phyloP scores from a whole-genome alignment of 305 asterid genomes.

The Fraxinus latifolia region DNA sequence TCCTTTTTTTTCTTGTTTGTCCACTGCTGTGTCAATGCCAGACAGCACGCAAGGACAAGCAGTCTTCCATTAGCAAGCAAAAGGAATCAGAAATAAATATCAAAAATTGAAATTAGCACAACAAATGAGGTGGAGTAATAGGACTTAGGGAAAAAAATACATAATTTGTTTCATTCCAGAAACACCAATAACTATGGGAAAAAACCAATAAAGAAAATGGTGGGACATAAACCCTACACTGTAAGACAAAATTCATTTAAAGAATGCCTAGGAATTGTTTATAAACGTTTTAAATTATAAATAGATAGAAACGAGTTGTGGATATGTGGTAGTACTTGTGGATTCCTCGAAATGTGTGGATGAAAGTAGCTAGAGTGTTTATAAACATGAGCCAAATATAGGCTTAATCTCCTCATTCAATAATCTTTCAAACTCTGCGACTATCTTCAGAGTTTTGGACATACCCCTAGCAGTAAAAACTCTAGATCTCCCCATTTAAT shows the following conservation, averaged over 20 bases:
- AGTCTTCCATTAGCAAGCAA: background rate
- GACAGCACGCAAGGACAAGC: background rate
- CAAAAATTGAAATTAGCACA: background rate
- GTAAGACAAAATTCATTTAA: background rate
- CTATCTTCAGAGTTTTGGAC: conserved; percentile 3
- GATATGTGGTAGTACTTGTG: background rate
- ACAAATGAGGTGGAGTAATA: background rate
- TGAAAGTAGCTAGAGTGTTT: background rate
- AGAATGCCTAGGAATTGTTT: background rate
- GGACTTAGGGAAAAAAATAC: background rate
- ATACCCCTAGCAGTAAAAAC: conserved; percentile 14
- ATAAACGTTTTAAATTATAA: background rate
- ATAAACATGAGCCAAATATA: background rate
- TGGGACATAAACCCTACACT: conserved; percentile 2
- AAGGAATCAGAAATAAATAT: conserved; percentile 1
- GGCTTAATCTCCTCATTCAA: background rate
- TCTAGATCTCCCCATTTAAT: conserved; percentile 18
- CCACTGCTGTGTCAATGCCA: background rate
- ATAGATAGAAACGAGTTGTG: background rate
- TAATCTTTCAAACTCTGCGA: background rate
- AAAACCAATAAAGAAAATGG: background rate
- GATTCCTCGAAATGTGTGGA: background rate
- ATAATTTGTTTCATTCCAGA: conserved; percentile 3
- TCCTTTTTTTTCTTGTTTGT: background rate
- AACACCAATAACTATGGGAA: conserved; percentile 1